Evolutionary conservation across 805 yeast species (phyloP).

Genomic region (Saturnispora ahearnii): DNA sequence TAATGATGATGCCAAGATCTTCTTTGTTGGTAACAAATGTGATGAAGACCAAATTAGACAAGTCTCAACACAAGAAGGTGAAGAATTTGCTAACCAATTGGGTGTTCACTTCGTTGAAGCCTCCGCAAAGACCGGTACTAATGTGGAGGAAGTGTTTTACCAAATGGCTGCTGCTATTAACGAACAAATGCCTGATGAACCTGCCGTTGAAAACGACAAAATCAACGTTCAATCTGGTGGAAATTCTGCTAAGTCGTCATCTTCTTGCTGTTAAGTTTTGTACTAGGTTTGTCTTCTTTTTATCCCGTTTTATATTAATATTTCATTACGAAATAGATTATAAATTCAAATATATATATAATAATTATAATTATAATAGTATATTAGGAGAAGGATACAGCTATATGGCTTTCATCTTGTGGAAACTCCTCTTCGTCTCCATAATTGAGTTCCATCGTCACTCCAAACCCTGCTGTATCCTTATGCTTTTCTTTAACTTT

Average conservation of each 20-base stretch:
- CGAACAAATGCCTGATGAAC: constrained; percentile 50
- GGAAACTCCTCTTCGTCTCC: constrained; percentile 31
- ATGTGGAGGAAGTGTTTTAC: constrained; percentile 87
- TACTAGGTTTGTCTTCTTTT: not conserved
- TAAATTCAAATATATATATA: not conserved
- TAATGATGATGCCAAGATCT: constrained; percentile 87
- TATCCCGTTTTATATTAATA: not conserved
- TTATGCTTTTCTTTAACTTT: constrained; percentile 7
- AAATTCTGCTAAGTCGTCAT: constrained; percentile 13
- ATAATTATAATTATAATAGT: not conserved
- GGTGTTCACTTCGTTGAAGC: constrained; percentile 92
- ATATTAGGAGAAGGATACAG: constrained; percentile 3
- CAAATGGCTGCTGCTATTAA: constrained; percentile 80
- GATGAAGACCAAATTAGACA: constrained; percentile 85
- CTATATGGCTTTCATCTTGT: constrained; percentile 23
- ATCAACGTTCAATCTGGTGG: constrained; percentile 22
- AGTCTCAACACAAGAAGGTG: constrained; percentile 85
- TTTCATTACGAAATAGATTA: constrained; percentile 1
- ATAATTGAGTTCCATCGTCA: constrained; percentile 18
- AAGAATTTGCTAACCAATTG: constrained; percentile 74
- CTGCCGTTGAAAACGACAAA: constrained; percentile 20
- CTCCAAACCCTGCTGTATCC: constrained; percentile 11
- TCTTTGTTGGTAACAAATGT: constrained; percentile 91
- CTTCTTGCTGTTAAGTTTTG: constrained; percentile 21
- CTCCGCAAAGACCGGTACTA: constrained; percentile 86